Conservation (phyloP, 306 rosid species). For the Vachellia pachyceras region DNA sequence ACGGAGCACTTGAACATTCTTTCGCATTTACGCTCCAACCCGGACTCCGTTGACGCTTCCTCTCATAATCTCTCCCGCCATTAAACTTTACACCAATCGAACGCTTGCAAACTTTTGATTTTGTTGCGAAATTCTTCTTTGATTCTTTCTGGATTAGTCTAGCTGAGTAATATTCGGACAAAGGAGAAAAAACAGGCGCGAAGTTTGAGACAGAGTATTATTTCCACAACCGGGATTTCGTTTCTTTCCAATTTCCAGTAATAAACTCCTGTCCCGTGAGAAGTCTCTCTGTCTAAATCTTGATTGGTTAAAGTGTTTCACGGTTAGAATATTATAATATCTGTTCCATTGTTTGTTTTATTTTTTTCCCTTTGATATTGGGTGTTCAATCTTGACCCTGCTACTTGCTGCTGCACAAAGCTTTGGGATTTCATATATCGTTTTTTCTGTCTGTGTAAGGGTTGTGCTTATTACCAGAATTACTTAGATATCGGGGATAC, state of each 20-base stretch:
- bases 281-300: not conserved
- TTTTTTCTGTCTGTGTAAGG: not conserved
- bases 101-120: not conserved
- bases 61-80: not conserved
- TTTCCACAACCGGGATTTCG: not conserved
- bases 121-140: not conserved
- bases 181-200: not conserved
- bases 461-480: slow-evolving; percentile 34
- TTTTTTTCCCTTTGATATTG: not conserved
- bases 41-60: slow-evolving; percentile 10
- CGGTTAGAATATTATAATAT: not conserved
- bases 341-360: not conserved
- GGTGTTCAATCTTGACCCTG: not conserved
- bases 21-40: slow-evolving; percentile 10
- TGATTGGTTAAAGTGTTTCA: slow-evolving; percentile 23
- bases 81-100: not conserved
- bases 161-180: slow-evolving; percentile 12
- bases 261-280: no score
- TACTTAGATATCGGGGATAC: slow-evolving; percentile 30
- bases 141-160: slow-evolving; percentile 11
- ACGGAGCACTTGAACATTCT: not conserved
- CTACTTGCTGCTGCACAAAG: not conserved
- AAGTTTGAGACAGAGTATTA: not conserved
- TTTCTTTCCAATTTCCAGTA: not conserved
- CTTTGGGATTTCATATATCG: slow-evolving; percentile 3